Conservation (phyloP, 129 eudicot genomes). For the Apium graveolens region DNA sequence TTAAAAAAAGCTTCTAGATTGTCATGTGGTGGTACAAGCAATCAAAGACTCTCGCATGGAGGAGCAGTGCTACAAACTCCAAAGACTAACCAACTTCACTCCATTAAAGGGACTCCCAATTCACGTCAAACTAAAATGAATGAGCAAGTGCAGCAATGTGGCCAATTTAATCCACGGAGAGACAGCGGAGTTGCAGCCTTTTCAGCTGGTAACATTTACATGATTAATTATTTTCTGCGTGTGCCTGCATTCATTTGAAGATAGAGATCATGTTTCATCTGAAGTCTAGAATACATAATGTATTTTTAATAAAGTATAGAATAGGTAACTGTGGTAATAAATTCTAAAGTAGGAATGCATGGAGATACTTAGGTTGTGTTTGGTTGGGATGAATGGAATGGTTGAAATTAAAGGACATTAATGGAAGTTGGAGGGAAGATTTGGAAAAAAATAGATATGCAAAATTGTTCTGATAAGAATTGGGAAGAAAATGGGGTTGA, state of each 20-base stretch:
- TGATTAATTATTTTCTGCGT: background rate
- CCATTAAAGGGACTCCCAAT: slow-evolving; percentile 64
- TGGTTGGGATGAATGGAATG: too few relatives aligned
- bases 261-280: background rate
- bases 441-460: too few relatives aligned
- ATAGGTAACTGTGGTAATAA: too few relatives aligned
- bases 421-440: too few relatives aligned
- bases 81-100: slow-evolving; percentile 34
- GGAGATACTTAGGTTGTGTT: background rate
- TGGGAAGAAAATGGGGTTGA: too few relatives aligned
- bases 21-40: slow-evolving; percentile 65
- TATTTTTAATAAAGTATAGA: too few relatives aligned
- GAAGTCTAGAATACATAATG: background rate
- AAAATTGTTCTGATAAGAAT: too few relatives aligned
- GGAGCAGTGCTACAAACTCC: slow-evolving; percentile 65
- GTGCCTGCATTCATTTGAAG: background rate
- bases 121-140: slow-evolving; percentile 50
- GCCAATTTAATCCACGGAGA: slow-evolving; percentile 19
- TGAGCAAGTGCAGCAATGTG: slow-evolving; percentile 23
- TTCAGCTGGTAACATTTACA: slow-evolving; percentile 40
- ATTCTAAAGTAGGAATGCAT: too few relatives aligned
- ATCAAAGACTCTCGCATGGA: slow-evolving; percentile 72
- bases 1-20: slow-evolving; percentile 60
- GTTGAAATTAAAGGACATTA: too few relatives aligned
- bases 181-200: slow-evolving; percentile 46